Conservation (phyloP, 2,329 filamentous ascomycete species). For the Fusarium austroafricanum region DNA sequence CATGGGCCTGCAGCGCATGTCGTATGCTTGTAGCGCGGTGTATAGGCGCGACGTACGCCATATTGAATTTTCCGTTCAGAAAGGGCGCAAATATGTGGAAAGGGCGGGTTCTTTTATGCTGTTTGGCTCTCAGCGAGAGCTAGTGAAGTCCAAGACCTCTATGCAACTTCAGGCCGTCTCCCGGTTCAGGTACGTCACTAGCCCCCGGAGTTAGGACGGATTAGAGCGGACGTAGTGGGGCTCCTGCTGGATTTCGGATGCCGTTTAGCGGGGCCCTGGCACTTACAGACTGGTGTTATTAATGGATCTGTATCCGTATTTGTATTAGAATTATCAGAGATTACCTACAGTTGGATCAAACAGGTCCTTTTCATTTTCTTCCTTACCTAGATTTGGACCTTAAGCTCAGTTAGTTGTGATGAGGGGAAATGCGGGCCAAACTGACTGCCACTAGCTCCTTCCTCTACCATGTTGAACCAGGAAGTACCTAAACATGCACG, state of each 20-base stretch:
- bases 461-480: no score
- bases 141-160: conserved; percentile 42
- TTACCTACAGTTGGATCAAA: neutral
- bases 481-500: neutral
- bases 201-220: conserved; percentile 45
- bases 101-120: conserved; percentile 7
- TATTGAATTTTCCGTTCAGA: conserved; percentile 53
- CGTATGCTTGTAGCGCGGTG: conserved; percentile 92
- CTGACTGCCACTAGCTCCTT: neutral
- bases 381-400: neutral
- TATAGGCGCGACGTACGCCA: conserved; percentile 96
- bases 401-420: neutral
- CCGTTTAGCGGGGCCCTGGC: conserved; percentile 20
- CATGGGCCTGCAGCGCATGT: conserved; percentile 84
- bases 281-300: no score
- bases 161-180: conserved; percentile 27
- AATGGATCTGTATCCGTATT: no score
- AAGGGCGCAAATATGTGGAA: neutral
- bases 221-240: conserved; percentile 39
- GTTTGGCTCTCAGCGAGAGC: conserved; percentile 42
- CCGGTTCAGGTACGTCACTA: conserved; percentile 42
- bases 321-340: neutral
- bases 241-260: conserved; percentile 9
- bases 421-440: neutral
- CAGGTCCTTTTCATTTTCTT: neutral